Base-by-base conservation (phyloP, 2,329 filamentous ascomycete genomes). In the Beauveria caledonica region DNA sequence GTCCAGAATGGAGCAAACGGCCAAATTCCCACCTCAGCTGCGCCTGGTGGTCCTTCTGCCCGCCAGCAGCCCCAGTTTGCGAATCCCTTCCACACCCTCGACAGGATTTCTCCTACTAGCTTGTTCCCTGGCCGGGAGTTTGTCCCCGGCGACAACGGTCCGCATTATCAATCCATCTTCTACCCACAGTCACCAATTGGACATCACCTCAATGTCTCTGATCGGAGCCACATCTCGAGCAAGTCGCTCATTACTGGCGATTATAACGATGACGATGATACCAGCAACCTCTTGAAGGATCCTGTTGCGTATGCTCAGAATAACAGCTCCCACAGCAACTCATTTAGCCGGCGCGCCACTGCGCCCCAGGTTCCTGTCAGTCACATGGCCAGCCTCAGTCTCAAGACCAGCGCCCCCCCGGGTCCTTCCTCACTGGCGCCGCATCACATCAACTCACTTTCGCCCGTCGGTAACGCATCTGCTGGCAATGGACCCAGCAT, bases 181-280 rank as follows among this genome's bases (percentile, higher is more conserved):
- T 88, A 86, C 13, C 84, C 87, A 1, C 87, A 88, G 65, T 90
- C 88, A 6, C 88, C 88, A 1, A 86, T 90, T 59, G 86, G 84
- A 46, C 88, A 86, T 68, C 83, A 87, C 58, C 77, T 88, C n/a
- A 51, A 51, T 4, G 44, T 42, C 19, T 77, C 78, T n/a, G 85
- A 86, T 62, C 78, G 80, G 54, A 74, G 78, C 17, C 79, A 84
- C 60, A 78, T 83, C 42, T 82, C 84, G 3, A 86, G 88, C 66
- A 91, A 90, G 72, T 83, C 85, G 3, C 76, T 91, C 55, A 92
- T 92, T 72, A 87, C 83, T 64, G 84, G 88, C 66, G 85, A 89
- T 67, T 70, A 70, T 23, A 80, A 81, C 17, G 84, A 83, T 29
- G 82, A 85, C 54, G 88, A 91, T 54, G 88, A 90, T 69, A 89